Percentiles rank a stretch among this genome's conserved stretches.
Conservation (phyloP, 208 protist genomes). For the Histomonas meleagridis region DNA sequence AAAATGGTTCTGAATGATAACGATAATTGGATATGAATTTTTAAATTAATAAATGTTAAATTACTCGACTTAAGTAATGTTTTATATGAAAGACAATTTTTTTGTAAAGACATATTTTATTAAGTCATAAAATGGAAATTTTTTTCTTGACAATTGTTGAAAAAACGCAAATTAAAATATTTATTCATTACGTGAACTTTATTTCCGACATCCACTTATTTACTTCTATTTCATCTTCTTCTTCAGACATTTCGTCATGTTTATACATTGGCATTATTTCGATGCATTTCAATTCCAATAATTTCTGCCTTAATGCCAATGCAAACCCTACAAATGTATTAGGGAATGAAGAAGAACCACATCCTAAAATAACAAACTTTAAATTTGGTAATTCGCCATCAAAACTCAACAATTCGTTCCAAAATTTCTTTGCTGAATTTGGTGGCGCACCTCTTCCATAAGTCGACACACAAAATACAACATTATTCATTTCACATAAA, state of each 20-base stretch:
- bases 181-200: no score
- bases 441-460: background rate
- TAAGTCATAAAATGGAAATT: no score
- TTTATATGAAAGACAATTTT: no score
- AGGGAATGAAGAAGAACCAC: background rate
- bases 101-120: no score
- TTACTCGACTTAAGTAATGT: no score
- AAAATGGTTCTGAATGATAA: no score
- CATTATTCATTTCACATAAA: background rate
- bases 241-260: background rate
- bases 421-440: background rate
- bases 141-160: no score
- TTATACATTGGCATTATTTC: background rate
- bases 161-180: no score
- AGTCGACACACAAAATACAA: background rate
- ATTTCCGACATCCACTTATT: constrained; percentile 8
- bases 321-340: background rate
- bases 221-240: background rate
- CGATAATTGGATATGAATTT: no score
- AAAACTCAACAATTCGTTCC: background rate
- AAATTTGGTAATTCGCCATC: background rate
- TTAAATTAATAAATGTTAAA: no score
- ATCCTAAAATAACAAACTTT: background rate
- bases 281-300: background rate
- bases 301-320: background rate